Evolutionary conservation across 805 yeast species (phyloP), one percentile per base, ranked within the genome.

Genomic region (Cyberlindnera galapagoensis): DNA sequence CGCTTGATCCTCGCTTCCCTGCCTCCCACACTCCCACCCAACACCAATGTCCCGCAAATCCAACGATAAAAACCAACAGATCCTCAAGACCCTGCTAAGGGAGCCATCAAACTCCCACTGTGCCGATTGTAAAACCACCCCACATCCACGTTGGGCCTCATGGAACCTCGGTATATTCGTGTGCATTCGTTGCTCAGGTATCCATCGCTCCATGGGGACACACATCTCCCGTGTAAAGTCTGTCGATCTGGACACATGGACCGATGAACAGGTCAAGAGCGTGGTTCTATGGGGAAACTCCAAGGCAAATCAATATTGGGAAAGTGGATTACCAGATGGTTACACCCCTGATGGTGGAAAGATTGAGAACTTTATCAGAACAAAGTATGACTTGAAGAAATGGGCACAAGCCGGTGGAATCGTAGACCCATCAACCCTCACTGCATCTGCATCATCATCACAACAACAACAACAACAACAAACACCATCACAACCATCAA

Each of bases 121-220:
- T 57, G 95, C 88, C 2, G 98, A 90, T 58, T 90, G 98, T 61
- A 90, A 92, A 57, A 70, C 77, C 1, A 71, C 90, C 10, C 71
- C 80, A 21, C 94, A 90, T 57, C 98, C 98, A 15, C 71, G 97
- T 34, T 90, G 98, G 98, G 96, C 97, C 9, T 80, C 94, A 13
- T 90, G 97, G 96, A 87, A 81, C 47, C 58, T 90, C 33, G 98
- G 98, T 16, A 76, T 92, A 35, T 88, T 92, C 51, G 72, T 90
- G 25, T 90, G 98, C 58, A 90, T 90, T 43, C 70, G 92, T 48
- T 90, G 98, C 59, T 88, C 97, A 2, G 98, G 98, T 2, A 82
- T 90, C 41, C 98, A 90, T 56, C 69, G 97, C 52, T 75, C 90
- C 31, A 76, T 90, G 80, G 97, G 98, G 1, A 88, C 97, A 0